Base-by-base conservation (phyloP, 345 rosid species). In the Hevea brasiliensis region DNA sequence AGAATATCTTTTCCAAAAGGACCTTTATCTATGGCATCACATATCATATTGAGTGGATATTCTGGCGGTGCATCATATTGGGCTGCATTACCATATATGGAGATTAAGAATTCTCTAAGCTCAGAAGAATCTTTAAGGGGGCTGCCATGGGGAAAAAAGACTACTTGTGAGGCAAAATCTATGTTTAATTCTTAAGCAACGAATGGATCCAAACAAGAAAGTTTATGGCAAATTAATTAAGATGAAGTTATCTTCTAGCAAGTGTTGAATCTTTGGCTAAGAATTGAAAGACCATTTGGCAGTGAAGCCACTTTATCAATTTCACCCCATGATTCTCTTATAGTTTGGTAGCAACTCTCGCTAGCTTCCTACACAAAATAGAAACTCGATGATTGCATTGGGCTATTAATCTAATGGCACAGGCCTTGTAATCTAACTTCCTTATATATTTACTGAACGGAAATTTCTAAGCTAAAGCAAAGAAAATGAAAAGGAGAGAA, bases 31-130 rank as follows among this genome's bases (percentile, higher is more conserved):
- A 88, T 80, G 70, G 76, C 85, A 26, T 68, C 41, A 42, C 89
- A 85, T 13, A 88, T 60, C 1, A 44, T 40, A 4, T 26, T 81
- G 23, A 88, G 68, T 0, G 85, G 87, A 37, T 82, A 81, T 0
- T 7, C 6, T 10, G 85, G 79, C 11, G 89, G 89, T 14, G 64
- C 60, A 72, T 88, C 74, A 42, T 78, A 88, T 47, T 85, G 89
- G 47, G 86, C 91, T 47, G 75, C 80, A 1, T 54, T 77, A 7
- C 80, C 0, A 54, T 82, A 85, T 27, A 82, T 23, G 0, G 68
- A 68, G 71, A 71, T 83, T 20, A 88, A 73, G 76, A 59, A 74
- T 4, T 61, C 14, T 65, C 75, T 80, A 2, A 85, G 81, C 67
- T 76, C 81, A 23, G 17, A 55, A 0, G 8, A 9, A 44, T 8